Conservation (phyloP, 345 rosid species). For the Eucalyptus sp. region DNA sequence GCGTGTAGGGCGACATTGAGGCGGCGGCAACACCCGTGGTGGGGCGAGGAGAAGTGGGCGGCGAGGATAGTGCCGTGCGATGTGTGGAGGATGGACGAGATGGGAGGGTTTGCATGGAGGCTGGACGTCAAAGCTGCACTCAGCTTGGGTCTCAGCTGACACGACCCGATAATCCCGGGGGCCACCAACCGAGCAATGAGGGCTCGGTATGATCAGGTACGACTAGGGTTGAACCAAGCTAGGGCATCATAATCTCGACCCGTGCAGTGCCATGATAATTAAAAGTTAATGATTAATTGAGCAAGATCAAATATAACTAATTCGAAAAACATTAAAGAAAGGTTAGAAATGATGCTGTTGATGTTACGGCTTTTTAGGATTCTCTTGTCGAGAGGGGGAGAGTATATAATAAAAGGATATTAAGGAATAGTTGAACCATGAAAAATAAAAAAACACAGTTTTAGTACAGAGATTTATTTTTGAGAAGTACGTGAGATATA, state of each 20-base stretch:
- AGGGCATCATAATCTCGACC: neutral
- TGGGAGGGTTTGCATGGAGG: slow-evolving; percentile 57
- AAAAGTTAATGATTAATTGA: neutral
- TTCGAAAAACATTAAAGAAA: neutral
- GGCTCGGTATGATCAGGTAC: neutral
- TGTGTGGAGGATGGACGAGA: slow-evolving; percentile 41
- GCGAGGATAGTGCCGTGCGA: slow-evolving; percentile 38
- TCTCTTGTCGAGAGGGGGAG: neutral
- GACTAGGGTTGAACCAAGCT: neutral
- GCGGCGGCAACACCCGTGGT: slow-evolving; percentile 16
- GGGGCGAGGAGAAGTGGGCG: neutral
- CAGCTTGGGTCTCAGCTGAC: slow-evolving; percentile 11
- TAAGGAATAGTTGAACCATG: neutral
- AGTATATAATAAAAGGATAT: neutral
- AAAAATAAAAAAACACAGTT: neutral
- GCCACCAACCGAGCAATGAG: neutral
- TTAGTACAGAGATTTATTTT: neutral
- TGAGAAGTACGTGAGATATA: neutral
- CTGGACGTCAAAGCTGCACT: slow-evolving; percentile 43
- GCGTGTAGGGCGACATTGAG: slow-evolving; percentile 33
- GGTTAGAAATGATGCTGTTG: neutral
- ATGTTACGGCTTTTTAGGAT: neutral
- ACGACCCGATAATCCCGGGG: neutral
- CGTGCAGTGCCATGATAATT: neutral
- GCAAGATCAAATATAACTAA: neutral